phyloP scores from a whole-genome alignment of 2,329 filamentous ascomycete genomes.

The Leptographium lundbergii region DNA sequence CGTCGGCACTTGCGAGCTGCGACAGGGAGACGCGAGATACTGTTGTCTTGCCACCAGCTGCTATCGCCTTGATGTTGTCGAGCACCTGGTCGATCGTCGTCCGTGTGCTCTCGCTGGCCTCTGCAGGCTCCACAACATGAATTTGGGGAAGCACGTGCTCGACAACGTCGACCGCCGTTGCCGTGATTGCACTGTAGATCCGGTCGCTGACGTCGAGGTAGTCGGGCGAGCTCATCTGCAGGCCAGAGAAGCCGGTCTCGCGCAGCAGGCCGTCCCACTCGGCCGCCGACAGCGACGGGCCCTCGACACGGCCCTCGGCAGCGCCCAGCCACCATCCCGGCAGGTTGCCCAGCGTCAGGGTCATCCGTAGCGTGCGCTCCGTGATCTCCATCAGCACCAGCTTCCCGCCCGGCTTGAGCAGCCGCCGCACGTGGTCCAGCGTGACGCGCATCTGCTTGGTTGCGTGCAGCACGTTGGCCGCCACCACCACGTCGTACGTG shows the following conservation, averaged over 20 bases:
- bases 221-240: conserved; percentile 3
- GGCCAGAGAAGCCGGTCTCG: conserved; percentile 15
- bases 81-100: too few species aligned
- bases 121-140: too few species aligned
- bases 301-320: conserved; percentile 7
- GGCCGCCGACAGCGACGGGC: conserved; percentile 6
- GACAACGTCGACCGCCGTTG: neutral
- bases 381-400: conserved; percentile 17
- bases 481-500: conserved; percentile 25
- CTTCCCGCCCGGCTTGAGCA: conserved; percentile 28
- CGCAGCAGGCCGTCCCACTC: conserved; percentile 15
- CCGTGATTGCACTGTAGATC: neutral
- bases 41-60: too few species aligned
- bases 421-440: conserved; percentile 19
- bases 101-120: too few species aligned
- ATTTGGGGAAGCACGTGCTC: too few species aligned
- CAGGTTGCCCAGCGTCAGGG: conserved; percentile 7
- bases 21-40: too few species aligned
- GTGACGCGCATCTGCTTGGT: conserved; percentile 11
- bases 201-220: neutral
- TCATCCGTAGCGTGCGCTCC: conserved; percentile 3
- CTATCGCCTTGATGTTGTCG: too few species aligned
- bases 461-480: conserved; percentile 24
- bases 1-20: too few species aligned
- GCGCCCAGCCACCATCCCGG: conserved; percentile 14